phyloP scores from a whole-genome alignment of 1,284 basidiomycete genomes.

The Porphyrellus sp. region DNA sequence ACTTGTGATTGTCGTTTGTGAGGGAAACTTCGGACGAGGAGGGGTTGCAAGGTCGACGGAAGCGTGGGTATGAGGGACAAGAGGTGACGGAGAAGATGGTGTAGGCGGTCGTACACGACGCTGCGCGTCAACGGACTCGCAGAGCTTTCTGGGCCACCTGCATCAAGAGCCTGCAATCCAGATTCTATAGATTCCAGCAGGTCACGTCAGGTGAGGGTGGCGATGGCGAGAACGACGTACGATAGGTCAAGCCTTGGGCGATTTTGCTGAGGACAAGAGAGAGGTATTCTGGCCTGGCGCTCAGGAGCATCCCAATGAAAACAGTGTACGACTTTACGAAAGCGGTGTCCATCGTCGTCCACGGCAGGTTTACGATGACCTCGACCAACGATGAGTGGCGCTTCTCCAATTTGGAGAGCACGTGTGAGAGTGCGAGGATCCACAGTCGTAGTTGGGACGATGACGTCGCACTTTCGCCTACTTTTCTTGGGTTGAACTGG shows the following conservation, averaged over 20 bases:
- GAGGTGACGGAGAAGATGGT: conserved; percentile 81
- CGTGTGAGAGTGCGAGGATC: conserved; percentile 74
- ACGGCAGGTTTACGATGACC: conserved; percentile 85
- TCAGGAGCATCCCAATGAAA: conserved; percentile 90
- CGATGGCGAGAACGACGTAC: conserved; percentile 49
- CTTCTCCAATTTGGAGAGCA: conserved; percentile 77
- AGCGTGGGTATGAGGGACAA: conserved; percentile 88
- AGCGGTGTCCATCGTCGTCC: conserved; percentile 82
- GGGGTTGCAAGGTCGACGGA: conserved; percentile 79
- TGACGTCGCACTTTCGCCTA: conserved; percentile 38
- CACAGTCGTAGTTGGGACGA: conserved; percentile 65
- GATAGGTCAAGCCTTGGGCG: conserved; percentile 83
- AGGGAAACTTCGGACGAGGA: conserved; percentile 84
- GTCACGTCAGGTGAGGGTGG: conserved; percentile 11
- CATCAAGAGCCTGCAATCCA: conserved; percentile 58
- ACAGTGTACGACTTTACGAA: conserved; percentile 85
- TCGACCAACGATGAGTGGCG: conserved; percentile 83
- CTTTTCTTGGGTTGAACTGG: conserved; percentile 60
- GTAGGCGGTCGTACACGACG: conserved; percentile 83
- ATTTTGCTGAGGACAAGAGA: conserved; percentile 79
- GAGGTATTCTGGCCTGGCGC: conserved; percentile 91
- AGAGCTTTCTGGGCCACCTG: conserved; percentile 59
- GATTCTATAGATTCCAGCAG: conserved; percentile 50
- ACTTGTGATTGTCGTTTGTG: conserved; percentile 87
- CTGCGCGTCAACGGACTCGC: conserved; percentile 73